Evolutionary conservation across 129 eudicot genomes (phyloP).

Genomic region (Dittrichia graveolens): DNA sequence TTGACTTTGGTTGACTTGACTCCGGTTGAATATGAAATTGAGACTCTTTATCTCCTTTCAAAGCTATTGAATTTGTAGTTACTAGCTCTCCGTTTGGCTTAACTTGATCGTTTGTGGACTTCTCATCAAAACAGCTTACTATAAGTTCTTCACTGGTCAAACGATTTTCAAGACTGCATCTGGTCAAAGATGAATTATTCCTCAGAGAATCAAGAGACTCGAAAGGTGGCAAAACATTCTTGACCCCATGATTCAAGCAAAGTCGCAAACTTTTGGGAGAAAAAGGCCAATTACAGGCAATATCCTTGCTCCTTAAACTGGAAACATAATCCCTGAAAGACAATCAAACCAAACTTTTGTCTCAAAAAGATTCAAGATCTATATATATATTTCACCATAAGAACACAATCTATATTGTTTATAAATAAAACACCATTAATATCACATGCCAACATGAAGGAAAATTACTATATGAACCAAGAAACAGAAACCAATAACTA

Average conservation of each 20-base stretch:
- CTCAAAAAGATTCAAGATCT: constrained; percentile 21
- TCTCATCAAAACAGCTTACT: constrained; percentile 31
- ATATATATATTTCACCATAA: constrained; percentile 6
- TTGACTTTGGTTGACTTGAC: constrained; percentile 9
- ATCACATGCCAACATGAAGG: constrained; percentile 34
- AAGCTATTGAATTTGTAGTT: constrained; percentile 19
- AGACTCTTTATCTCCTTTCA: constrained; percentile 31
- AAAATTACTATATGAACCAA: constrained; percentile 1
- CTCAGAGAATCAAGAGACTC: constrained; percentile 53
- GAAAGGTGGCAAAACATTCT: constrained; percentile 81
- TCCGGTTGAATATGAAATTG: background rate
- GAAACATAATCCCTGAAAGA: constrained; percentile 74
- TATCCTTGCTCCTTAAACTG: constrained; percentile 65
- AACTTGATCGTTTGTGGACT: constrained; percentile 20
- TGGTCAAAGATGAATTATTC: constrained; percentile 31
- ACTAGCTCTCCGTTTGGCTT: constrained; percentile 19
- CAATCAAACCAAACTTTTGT: constrained; percentile 25
- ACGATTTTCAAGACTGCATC: constrained; percentile 31
- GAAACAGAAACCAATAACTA: constrained; percentile 20
- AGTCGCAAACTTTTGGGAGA: constrained; percentile 66
- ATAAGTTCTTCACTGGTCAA: constrained; percentile 31
- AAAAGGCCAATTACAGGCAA: constrained; percentile 79
- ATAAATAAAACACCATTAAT: constrained; percentile 13
- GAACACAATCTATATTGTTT: background rate
- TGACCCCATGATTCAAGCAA: constrained; percentile 74